These are phyloP conservation scores for Noccaea bulbosa DNA, from an alignment of 345 rosid species.

Conservation along the genomic window DNA sequence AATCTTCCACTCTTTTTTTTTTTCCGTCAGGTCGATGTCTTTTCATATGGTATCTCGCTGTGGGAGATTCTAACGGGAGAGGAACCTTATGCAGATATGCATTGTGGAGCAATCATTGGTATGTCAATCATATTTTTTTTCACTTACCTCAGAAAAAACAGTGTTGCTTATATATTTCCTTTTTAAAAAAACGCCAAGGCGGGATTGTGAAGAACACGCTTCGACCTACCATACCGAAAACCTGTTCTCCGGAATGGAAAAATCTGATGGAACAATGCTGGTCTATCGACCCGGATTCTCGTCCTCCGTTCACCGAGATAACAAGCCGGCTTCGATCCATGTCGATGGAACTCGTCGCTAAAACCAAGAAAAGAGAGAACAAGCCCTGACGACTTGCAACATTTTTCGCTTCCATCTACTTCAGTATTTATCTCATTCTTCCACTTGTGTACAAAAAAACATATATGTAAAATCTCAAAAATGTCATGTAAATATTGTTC, in stretches of 20 bases:
- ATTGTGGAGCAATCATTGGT: conserved; percentile 82
- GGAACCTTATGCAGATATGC: conserved; percentile 80
- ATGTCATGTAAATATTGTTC: conserved; percentile 12
- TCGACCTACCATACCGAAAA: conserved; percentile 59
- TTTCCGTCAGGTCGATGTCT: conserved; percentile 47
- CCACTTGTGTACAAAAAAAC: conserved; percentile 4
- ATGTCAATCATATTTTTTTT: conserved; percentile 8
- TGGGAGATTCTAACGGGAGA: conserved; percentile 81
- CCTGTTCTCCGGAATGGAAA: conserved; percentile 62
- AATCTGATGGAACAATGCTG: conserved; percentile 71
- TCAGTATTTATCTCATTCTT: conserved; percentile 23
- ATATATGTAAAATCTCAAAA: conserved; percentile 16
- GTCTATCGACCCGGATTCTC: conserved; percentile 59
- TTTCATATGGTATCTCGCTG: conserved; percentile 72
- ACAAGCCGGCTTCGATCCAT: conserved; percentile 54
- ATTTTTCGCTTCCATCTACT: background rate
- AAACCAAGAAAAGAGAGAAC: conserved; percentile 45
- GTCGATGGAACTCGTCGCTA: conserved; percentile 46
- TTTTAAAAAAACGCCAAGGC: conserved; percentile 42
- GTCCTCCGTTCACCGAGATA: conserved; percentile 68
- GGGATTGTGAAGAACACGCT: conserved; percentile 70
- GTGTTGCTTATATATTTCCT: background rate
- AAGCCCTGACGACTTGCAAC: conserved; percentile 31
- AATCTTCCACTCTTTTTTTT: background rate
- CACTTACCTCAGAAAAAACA: conserved; percentile 36